Percentiles rank a stretch among this genome's conserved stretches.
phyloP scores from a whole-genome alignment of 495 filamentous ascomycete species.

The Penicillium daleae region DNA sequence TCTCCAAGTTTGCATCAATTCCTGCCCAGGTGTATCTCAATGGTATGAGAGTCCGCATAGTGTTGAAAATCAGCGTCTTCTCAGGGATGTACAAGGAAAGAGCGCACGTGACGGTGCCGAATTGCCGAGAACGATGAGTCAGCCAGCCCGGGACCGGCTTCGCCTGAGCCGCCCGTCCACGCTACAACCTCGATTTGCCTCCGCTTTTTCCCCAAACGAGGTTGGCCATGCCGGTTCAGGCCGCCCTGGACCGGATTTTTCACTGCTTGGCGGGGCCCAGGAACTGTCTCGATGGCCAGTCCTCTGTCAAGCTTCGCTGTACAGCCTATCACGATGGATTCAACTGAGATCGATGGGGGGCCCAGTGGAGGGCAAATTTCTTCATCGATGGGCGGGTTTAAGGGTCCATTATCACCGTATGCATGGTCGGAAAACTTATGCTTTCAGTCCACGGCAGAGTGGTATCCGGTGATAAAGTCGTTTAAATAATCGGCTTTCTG shows the following conservation, averaged over 20 bases:
- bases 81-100: too few species aligned
- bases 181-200: background rate
- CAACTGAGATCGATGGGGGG: background rate
- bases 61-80: too few species aligned
- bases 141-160: background rate
- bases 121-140: background rate
- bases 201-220: constrained; percentile 2
- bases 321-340: background rate
- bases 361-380: background rate
- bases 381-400: constrained; percentile 7
- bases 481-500: constrained; percentile 8
- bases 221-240: constrained; percentile 19
- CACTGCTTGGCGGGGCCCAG: constrained; percentile 4
- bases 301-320: constrained; percentile 7
- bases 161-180: background rate
- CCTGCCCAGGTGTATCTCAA: too few species aligned
- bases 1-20: too few species aligned
- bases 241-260: constrained; percentile 2
- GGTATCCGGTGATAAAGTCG: constrained; percentile 10
- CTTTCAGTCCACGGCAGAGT: constrained; percentile 6
- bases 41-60: too few species aligned
- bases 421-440: constrained; percentile 15
- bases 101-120: constrained; percentile 9
- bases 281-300: background rate
- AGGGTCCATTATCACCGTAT: constrained; percentile 16